These are phyloP conservation scores for Rosa rugosa DNA, from an alignment of 306 rosid species.

Conservation along the genomic window DNA sequence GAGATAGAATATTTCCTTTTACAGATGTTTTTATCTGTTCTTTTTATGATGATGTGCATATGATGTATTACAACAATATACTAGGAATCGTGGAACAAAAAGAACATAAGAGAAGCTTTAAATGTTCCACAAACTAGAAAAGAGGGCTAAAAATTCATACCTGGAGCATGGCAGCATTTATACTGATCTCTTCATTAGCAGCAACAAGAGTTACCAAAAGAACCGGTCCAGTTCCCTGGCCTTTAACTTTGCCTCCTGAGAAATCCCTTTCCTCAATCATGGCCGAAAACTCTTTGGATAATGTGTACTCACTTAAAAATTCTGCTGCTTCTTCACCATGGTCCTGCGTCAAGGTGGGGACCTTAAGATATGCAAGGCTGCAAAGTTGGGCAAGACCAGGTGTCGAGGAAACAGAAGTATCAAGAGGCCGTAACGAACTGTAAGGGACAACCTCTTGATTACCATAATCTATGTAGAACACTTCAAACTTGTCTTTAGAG, in stretches of 20 bases:
- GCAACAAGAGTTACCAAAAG: conserved; percentile 78
- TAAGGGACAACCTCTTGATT: conserved; percentile 82
- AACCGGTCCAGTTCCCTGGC: conserved; percentile 90
- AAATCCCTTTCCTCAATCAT: conserved; percentile 85
- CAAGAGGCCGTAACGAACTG: conserved; percentile 76
- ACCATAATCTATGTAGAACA: conserved; percentile 90
- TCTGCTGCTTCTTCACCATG: conserved; percentile 94
- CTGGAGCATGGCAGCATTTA: conserved; percentile 91
- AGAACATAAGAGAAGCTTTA: background rate
- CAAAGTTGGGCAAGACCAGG: conserved; percentile 93
- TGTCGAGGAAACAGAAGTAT: conserved; percentile 72
- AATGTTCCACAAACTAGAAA: conserved; percentile 11
- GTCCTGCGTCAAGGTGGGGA: conserved; percentile 84
- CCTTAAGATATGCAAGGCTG: conserved; percentile 81
- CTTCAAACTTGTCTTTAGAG: conserved; percentile 72
- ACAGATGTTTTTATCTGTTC: background rate
- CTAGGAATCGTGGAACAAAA: background rate
- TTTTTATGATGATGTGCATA: conserved; percentile 3
- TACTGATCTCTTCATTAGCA: conserved; percentile 77
- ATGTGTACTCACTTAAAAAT: conserved; percentile 63
- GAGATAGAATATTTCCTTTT: background rate
- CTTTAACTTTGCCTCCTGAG: conserved; percentile 84
- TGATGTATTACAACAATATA: background rate
- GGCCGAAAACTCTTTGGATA: conserved; percentile 81
- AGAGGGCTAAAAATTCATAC: conserved; percentile 35